Percentiles rank a stretch among this genome's conserved stretches.
phyloP scores from a whole-genome alignment of 2,329 filamentous ascomycete species.

The Aspergillus uvarum region DNA sequence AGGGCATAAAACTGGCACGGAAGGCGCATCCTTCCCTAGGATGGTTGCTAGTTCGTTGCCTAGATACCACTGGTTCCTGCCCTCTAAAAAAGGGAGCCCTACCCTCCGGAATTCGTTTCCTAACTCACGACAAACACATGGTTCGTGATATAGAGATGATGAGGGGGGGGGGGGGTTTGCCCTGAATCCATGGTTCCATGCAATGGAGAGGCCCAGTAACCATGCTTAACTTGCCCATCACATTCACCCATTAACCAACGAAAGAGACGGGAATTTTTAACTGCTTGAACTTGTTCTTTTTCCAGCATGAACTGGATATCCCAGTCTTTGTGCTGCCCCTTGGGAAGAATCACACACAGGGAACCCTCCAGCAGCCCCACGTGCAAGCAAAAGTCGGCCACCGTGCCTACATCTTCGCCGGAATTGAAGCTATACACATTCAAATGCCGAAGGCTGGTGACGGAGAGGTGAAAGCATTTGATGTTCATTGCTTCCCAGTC shows the following conservation, averaged over 20 bases:
- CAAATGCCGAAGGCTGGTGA: constrained; percentile 4
- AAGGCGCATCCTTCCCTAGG: no score
- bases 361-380: background rate
- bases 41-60: no score
- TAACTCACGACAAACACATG: background rate
- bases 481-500: background rate
- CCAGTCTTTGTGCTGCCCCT: background rate
- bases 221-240: no score
- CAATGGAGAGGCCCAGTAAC: background rate
- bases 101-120: background rate
- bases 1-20: no score
- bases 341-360: background rate
- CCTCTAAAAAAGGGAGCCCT: background rate
- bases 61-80: background rate
- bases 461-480: background rate
- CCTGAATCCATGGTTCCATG: background rate
- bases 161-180: background rate
- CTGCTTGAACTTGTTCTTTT: background rate
- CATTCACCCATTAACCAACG: background rate
- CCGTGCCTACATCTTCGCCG: background rate
- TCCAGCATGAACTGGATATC: background rate
- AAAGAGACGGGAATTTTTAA: background rate
- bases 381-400: background rate
- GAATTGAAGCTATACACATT: background rate
- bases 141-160: background rate